Base-by-base conservation (phyloP, 1,284 basidiomycete species). In the Ceratobasidium sp. region DNA sequence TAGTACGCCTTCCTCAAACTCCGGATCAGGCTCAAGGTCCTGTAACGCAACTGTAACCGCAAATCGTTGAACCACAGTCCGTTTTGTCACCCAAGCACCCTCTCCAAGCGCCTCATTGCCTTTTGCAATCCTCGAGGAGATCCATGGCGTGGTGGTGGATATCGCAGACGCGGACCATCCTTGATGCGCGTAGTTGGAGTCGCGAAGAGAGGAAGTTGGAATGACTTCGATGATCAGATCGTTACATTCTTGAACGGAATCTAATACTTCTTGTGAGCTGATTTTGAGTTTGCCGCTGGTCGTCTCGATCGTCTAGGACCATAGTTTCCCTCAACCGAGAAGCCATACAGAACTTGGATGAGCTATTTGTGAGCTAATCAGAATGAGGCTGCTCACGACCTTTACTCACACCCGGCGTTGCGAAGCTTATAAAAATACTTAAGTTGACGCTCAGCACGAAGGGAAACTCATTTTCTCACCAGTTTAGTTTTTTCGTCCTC, bases 151-250 rank as follows among this genome's bases (percentile, higher is more conserved):
- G 36, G 47, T 17, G 0, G 56, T 47, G 6, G 47, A 45, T 3
- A 31, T 11, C 6, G 69, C 36, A 11, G 41, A 19, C 19, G 29
- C 14, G 1, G 69, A 72, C 69, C 57, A 72, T 29, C 56, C 54
- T n/a, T 59, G 44, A 24, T 60, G 69, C 11, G 50, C 45, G 47
- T 60, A 72, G 27, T 72, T 72, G 8, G 57, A n/a, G 17, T 50
- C 44, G 8, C 69, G 69, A 9, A 27, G 22, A 11, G 45, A 31
- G 24, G 48, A 6, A 1, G 69, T 51, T 1, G n/a, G 29, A 29
- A 72, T 24, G 7, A 31, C 44, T 51, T 72, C 56, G 29, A 29
- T 62, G 9, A 50, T 11, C 6, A 51, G 50, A 2, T 53, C 22
- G 22, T 50, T 47, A 11, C 11, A n/a, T n/a, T 72, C 69, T 9